Evolutionary conservation across 768 basidiomycete genomes (phyloP).

Genomic region (Termitomyces sp.): DNA sequence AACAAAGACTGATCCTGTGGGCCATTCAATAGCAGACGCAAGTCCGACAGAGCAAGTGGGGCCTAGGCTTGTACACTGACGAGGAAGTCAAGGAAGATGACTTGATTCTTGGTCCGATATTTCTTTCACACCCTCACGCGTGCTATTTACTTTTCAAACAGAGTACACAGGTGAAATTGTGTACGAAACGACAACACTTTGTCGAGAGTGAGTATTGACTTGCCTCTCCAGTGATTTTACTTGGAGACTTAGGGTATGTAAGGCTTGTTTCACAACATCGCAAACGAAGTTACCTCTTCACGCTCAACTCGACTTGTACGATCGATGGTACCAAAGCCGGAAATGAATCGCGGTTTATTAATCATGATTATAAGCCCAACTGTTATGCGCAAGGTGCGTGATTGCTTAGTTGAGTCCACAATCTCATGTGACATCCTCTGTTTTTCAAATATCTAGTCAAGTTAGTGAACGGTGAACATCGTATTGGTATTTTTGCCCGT

Average conservation of each 20-base stretch:
- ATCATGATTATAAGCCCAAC: slow-evolving; percentile 46
- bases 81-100: slow-evolving; percentile 40
- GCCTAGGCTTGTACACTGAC: slow-evolving; percentile 47
- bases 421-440: neutral
- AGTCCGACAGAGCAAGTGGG: slow-evolving; percentile 39
- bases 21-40: slow-evolving; percentile 23
- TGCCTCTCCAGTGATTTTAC: neutral
- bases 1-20: neutral
- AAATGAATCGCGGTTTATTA: slow-evolving; percentile 64
- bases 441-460: slow-evolving; percentile 29
- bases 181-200: slow-evolving; percentile 38
- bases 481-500: slow-evolving; percentile 61
- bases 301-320: slow-evolving; percentile 36
- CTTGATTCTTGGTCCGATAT: slow-evolving; percentile 37
- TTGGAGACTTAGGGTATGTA: slow-evolving; percentile 1
- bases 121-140: neutral
- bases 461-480: slow-evolving; percentile 60
- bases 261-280: slow-evolving; percentile 42
- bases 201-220: slow-evolving; percentile 40
- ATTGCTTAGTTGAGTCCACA: neutral
- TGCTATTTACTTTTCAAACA: slow-evolving; percentile 15
- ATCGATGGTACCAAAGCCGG: slow-evolving; percentile 55
- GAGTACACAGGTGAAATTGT: slow-evolving; percentile 68
- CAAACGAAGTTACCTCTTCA: slow-evolving; percentile 58
- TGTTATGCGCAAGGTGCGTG: slow-evolving; percentile 40